These are phyloP conservation scores for Candida nonsorbophila DNA, from an alignment of 805 yeast species.

Conservation along the genomic window DNA sequence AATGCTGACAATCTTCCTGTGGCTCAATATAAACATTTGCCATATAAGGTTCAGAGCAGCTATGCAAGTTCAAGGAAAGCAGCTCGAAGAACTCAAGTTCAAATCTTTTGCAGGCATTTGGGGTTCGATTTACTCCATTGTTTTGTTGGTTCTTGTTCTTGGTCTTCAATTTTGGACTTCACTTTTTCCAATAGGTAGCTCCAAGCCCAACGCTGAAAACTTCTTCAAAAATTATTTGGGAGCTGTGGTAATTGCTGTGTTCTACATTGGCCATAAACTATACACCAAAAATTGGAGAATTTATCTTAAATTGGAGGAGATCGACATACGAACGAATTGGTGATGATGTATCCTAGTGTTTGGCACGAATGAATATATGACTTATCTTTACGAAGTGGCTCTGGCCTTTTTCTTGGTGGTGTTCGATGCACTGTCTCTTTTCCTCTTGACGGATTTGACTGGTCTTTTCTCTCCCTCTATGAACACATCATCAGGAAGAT, in stretches of 20 bases:
- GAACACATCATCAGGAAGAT: constrained; percentile 81
- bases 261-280: constrained; percentile 37
- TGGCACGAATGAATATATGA: constrained; percentile 4
- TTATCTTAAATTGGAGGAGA: constrained; percentile 22
- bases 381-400: neutral
- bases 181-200: constrained; percentile 27
- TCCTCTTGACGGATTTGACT: constrained; percentile 43
- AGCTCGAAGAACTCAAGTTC: constrained; percentile 29
- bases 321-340: constrained; percentile 22
- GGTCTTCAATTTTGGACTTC: constrained; percentile 36
- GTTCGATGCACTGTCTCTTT: constrained; percentile 16
- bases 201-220: constrained; percentile 20
- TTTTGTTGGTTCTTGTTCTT: constrained; percentile 25
- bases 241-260: constrained; percentile 23
- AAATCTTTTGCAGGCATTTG: constrained; percentile 28
- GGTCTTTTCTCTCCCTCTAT: constrained; percentile 73
- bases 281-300: constrained; percentile 26
- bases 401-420: neutral
- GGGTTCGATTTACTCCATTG: constrained; percentile 31
- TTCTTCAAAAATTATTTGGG: constrained; percentile 37
- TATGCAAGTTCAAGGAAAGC: constrained; percentile 24
- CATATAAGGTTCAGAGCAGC: constrained; percentile 40
- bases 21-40: constrained; percentile 36
- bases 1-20: constrained; percentile 35
- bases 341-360: neutral